Percentiles rank a stretch among this genome's conserved stretches.
phyloP scores from a whole-genome alignment of 2,329 filamentous ascomycete species.

The Arachnopeziza araneosa region DNA sequence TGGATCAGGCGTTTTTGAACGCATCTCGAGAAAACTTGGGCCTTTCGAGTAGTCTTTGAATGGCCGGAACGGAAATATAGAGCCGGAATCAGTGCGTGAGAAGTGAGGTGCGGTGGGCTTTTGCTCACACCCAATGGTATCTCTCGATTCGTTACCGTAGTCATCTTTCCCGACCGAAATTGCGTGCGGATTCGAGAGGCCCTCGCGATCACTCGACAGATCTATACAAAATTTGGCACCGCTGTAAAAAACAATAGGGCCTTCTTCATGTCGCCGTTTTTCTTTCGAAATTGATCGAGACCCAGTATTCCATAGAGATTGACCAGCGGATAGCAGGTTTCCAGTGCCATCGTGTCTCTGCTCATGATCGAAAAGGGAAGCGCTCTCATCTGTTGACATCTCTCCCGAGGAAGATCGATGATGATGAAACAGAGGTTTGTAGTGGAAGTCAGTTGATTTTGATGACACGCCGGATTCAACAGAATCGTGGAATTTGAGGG shows the following conservation, averaged over 20 bases:
- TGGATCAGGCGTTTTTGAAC: constrained; percentile 21
- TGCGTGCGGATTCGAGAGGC: constrained; percentile 42
- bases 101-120: constrained; percentile 18
- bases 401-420: constrained; percentile 42
- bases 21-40: constrained; percentile 16
- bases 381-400: constrained; percentile 42
- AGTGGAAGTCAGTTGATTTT: constrained; percentile 44
- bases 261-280: constrained; percentile 55
- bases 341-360: neutral
- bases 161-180: constrained; percentile 39
- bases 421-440: constrained; percentile 57
- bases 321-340: neutral
- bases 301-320: neutral
- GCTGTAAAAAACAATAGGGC: constrained; percentile 79
- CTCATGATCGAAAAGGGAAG: constrained; percentile 28
- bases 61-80: constrained; percentile 43
- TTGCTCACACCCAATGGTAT: constrained; percentile 15
- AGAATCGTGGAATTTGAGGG: neutral
- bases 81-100: constrained; percentile 45
- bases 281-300: constrained; percentile 10
- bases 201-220: constrained; percentile 60
- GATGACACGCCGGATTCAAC: neutral
- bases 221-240: constrained; percentile 78
- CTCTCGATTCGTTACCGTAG: constrained; percentile 16
- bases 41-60: constrained; percentile 38